Evolutionary conservation across 2,329 filamentous ascomycete genomes (phyloP).

Genomic region (Polychaeton citri): DNA sequence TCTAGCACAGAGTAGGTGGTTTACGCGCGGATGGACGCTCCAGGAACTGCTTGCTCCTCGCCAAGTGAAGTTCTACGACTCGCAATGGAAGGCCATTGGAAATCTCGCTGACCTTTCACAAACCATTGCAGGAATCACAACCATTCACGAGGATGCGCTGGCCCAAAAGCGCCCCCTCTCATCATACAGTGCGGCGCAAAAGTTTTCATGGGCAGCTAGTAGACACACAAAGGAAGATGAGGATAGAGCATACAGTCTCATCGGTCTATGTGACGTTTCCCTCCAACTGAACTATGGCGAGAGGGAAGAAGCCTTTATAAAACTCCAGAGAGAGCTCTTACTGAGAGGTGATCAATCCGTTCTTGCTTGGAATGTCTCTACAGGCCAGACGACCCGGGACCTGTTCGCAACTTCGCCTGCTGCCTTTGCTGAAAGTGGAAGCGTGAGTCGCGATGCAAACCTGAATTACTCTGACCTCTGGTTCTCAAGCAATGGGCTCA

Average conservation of each 20-base stretch:
- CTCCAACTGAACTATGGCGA: slow-evolving; percentile 22
- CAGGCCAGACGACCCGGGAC: neutral
- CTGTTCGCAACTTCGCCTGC: neutral
- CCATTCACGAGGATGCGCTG: neutral
- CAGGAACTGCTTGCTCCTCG: neutral
- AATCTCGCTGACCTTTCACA: neutral
- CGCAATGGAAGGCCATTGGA: neutral
- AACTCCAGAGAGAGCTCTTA: slow-evolving; percentile 8
- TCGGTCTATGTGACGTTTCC: slow-evolving; percentile 16
- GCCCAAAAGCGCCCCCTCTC: neutral
- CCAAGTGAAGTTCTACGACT: neutral
- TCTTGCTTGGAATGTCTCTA: slow-evolving; percentile 4
- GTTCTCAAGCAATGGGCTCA: no score
- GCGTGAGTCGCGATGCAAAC: no score
- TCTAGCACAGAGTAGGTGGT: neutral
- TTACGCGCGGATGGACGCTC: no score
- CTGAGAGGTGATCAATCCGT: slow-evolving; percentile 5
- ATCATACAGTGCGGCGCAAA: slow-evolving; percentile 4
- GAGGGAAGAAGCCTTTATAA: slow-evolving; percentile 8
- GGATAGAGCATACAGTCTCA: slow-evolving; percentile 17
- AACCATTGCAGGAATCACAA: neutral
- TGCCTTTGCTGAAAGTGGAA: no score
- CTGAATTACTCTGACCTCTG: no score
- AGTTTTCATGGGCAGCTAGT: slow-evolving; percentile 9
- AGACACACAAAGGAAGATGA: slow-evolving; percentile 13